These are phyloP conservation scores for Crithidia thermophila DNA, from an alignment of 208 protist species.

Conservation along the genomic window DNA sequence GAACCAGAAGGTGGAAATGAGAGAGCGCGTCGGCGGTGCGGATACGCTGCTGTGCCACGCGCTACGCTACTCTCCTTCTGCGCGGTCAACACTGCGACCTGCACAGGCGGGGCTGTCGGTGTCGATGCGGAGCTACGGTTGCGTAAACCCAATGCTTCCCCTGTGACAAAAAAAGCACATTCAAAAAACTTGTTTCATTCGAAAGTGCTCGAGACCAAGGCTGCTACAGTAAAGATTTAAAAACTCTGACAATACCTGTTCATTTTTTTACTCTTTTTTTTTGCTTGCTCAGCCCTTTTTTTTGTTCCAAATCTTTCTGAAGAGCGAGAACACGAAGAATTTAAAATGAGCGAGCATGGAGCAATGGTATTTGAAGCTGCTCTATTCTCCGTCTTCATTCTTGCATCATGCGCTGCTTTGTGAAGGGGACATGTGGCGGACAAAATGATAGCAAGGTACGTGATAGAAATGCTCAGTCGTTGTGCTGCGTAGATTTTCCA, in stretches of 20 bases:
- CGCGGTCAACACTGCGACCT: not conserved
- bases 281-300: not conserved
- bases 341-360: no score
- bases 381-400: no score
- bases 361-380: no score
- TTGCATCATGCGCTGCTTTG: no score
- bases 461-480: no score
- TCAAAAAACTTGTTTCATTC: no score
- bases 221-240: no score
- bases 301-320: not conserved
- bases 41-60: conserved; percentile 11
- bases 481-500: no score
- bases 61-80: conserved; percentile 22
- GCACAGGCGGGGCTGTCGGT: not conserved
- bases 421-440: no score
- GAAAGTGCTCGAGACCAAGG: not conserved
- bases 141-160: conserved; percentile 7
- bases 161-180: not conserved
- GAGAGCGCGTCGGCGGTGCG: conserved; percentile 11
- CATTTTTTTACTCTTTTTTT: conserved; percentile 3
- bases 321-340: not conserved
- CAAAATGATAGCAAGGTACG: no score
- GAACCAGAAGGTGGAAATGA: conserved; percentile 16
- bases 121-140: conserved; percentile 27
- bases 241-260: no score